Base-by-base conservation (phyloP, 1,284 basidiomycete genomes). In the Puccinia triticina region DNA sequence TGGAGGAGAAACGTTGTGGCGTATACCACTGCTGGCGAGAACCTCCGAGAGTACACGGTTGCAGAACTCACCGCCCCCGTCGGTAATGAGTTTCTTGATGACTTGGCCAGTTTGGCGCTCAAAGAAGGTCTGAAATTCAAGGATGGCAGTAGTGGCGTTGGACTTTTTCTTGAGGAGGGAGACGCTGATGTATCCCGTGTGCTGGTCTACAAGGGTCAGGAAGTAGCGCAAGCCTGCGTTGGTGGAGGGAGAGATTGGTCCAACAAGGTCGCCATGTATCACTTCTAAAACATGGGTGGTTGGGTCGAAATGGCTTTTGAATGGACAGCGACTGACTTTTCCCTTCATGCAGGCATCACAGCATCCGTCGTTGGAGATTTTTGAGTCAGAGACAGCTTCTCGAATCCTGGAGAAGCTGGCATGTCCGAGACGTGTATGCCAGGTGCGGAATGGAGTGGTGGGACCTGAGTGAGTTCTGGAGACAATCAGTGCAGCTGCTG, bases 331-430 rank as follows among this genome's bases (percentile, higher is more conserved):
- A 64, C 18, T 40, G 8, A 59, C 14, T 40, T 75, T 75, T 2
- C 73, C 73, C 29, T 40, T 75, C 23, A 59, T 59, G 37, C 53
- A 75, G 21, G 32, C 40, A 21, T 75, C 29, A 34, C 73, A 75
- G 2, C 14, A 10, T 16, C 16, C 29, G 40, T 16, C 14, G 8
- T 40, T 7, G 37, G 10, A 11, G 3, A n/a, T 40, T 2, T 11
- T 23, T 4, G 5, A 7, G 8, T 40, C 29, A n/a, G 16, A 10
- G 3, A 69, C 12, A 4, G 37, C 66, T n/a, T 2, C 21, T 43
- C 43, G 14, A 5, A 69, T 43, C 2, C 66, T 10, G 2, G 32
- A 3, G 11, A 43, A 4, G 34, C 66, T 69, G 32, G 37, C 66
- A 23, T 69, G 37, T 34, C 66, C 66, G 12, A 69, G 23, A 16